These are phyloP conservation scores for Pythium graminicola DNA, from an alignment of 352 stramenopile species.

Conservation along the genomic window DNA sequence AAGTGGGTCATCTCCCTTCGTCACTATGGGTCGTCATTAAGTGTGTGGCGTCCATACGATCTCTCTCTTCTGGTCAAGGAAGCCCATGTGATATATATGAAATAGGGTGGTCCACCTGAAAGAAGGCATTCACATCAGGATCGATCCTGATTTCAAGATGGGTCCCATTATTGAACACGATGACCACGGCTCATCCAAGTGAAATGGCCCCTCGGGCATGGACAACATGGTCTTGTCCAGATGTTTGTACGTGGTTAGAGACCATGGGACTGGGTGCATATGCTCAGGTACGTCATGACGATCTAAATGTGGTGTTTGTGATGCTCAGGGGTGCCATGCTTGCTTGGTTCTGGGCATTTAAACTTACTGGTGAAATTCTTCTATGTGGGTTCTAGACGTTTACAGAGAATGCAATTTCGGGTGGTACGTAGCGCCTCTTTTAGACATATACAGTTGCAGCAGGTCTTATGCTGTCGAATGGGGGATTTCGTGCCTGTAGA, in stretches of 20 bases:
- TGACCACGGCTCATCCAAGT: too few relatives aligned
- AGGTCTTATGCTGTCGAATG: not conserved
- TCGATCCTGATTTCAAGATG: not conserved
- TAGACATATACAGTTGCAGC: not conserved
- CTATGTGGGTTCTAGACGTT: constrained; percentile 16
- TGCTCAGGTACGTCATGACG: constrained; percentile 8
- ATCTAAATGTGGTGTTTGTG: not conserved
- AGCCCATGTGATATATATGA: not conserved
- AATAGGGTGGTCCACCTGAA: not conserved
- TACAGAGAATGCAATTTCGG: constrained; percentile 21
- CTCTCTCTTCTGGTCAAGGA: not conserved
- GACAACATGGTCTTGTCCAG: constrained; percentile 13
- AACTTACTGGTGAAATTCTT: not conserved
- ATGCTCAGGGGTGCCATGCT: not conserved
- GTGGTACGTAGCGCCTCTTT: constrained; percentile 8
- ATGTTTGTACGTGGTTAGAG: constrained; percentile 28
- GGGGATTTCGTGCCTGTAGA: constrained; percentile 14
- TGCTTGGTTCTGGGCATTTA: not conserved
- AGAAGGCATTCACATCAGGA: not conserved
- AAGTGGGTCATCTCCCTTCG: not conserved
- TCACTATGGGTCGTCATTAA: not conserved
- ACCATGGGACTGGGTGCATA: constrained; percentile 16
- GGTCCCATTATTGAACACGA: too few relatives aligned
- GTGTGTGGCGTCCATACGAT: not conserved
- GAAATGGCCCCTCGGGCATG: too few relatives aligned